Conservation (phyloP, 441 rosid species). For the Populus hybrid region DNA sequence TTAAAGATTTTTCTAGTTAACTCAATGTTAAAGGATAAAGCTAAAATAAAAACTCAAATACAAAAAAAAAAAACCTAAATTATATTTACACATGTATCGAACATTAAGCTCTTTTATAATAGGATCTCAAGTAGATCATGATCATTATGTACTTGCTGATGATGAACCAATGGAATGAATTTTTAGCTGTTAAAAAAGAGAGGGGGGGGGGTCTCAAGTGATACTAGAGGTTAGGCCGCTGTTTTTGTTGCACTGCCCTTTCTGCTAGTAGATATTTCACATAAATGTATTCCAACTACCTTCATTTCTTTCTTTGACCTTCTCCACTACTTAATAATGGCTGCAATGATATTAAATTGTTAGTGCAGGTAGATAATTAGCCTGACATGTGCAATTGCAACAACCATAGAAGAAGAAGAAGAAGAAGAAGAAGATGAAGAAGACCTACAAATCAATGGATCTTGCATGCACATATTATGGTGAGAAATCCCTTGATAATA, state of each 20-base stretch:
- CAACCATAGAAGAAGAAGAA: not conserved
- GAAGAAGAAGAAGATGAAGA: not conserved
- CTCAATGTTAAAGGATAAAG: rapidly evolving
- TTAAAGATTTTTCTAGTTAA: rapidly evolving
- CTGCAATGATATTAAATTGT: not conserved
- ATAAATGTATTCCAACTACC: not conserved
- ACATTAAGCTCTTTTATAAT: not conserved
- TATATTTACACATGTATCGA: not conserved
- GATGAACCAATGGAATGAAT: not conserved
- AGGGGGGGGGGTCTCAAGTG: not conserved
- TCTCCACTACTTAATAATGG: not conserved
- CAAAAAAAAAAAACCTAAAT: no score
- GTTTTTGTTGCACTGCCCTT: not conserved
- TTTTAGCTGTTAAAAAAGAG: not conserved
- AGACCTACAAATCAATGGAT: not conserved
- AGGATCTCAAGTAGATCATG: not conserved
- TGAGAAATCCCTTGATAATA: not conserved
- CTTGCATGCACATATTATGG: not conserved
- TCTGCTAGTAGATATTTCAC: not conserved
- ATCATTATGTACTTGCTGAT: not conserved
- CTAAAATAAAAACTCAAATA: no score
- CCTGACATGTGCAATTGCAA: not conserved
- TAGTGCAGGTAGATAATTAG: not conserved
- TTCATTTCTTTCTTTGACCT: not conserved
- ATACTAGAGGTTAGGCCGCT: not conserved